Percentiles rank a stretch among this genome's conserved stretches.
Evolutionary conservation across 495 filamentous ascomycete genomes (phyloP).

Genomic region (Apiosordaria backusii): DNA sequence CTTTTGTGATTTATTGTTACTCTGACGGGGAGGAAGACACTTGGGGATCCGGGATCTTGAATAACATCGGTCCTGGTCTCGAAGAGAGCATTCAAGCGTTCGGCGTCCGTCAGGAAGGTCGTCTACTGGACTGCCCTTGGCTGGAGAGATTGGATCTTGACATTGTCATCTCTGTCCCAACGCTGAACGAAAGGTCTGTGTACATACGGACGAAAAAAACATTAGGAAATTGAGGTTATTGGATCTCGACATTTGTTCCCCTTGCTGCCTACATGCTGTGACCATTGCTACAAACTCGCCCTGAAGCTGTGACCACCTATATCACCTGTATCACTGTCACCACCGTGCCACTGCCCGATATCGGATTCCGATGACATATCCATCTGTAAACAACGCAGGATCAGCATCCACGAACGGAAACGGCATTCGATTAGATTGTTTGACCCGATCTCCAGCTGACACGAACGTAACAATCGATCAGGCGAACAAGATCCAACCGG

Average conservation of each 20-base stretch:
- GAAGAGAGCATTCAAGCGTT: background rate
- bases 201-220: background rate
- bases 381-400: background rate
- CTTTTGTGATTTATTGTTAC: background rate
- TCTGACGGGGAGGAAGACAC: background rate
- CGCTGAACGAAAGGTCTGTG: background rate
- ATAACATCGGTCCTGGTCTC: background rate
- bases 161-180: background rate
- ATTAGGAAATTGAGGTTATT: background rate
- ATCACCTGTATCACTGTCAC: background rate
- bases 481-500: background rate
- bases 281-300: no score
- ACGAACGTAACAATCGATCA: background rate
- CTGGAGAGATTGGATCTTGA: background rate
- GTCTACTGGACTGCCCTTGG: background rate
- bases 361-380: background rate
- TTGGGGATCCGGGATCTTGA: background rate
- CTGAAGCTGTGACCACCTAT: background rate
- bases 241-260: background rate
- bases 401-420: background rate
- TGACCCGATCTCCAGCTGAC: background rate
- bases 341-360: background rate
- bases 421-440: background rate
- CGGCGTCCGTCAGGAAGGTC: background rate
- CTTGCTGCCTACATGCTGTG: background rate